These are phyloP conservation scores for Sporothrix mexicana DNA, from an alignment of 2,329 filamentous ascomycete species.

Conservation along the genomic window DNA sequence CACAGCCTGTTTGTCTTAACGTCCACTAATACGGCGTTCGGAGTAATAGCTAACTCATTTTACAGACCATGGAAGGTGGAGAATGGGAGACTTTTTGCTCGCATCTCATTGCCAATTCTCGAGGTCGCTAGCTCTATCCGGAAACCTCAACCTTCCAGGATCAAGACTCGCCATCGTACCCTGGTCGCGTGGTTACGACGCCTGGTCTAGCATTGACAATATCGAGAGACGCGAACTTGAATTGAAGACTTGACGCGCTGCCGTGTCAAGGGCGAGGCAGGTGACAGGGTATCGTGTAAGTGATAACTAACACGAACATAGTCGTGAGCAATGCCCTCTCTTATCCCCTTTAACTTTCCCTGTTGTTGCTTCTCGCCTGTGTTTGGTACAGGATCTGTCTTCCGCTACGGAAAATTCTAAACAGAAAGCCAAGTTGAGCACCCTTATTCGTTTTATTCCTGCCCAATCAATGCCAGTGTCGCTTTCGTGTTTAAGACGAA, in stretches of 20 bases:
- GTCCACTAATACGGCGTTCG: slow-evolving; percentile 21
- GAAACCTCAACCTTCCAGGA: slow-evolving; percentile 24
- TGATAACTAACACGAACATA: neutral
- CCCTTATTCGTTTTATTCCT: slow-evolving; percentile 3
- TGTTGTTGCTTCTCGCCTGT: neutral
- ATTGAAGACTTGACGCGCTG: neutral
- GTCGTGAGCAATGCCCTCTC: neutral
- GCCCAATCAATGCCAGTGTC: slow-evolving; percentile 48
- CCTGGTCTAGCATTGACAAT: neutral
- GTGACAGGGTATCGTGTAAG: neutral
- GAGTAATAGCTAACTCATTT: slow-evolving; percentile 27
- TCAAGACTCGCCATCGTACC: slow-evolving; percentile 14
- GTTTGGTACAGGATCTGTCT: neutral
- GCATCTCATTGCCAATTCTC: slow-evolving; percentile 28
- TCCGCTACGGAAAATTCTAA: neutral
- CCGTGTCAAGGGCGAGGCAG: neutral
- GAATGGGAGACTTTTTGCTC: slow-evolving; percentile 30
- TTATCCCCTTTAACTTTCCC: neutral
- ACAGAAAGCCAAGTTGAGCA: neutral
- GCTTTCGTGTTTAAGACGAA: slow-evolving; percentile 43
- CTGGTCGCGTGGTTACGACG: slow-evolving; percentile 11
- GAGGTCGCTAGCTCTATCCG: slow-evolving; percentile 30
- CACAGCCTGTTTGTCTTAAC: slow-evolving; percentile 8
- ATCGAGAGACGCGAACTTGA: neutral
- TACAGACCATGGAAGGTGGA: slow-evolving; percentile 23